phyloP scores from a whole-genome alignment of 2,329 filamentous ascomycete species.

The Setomelanomma holmii region DNA sequence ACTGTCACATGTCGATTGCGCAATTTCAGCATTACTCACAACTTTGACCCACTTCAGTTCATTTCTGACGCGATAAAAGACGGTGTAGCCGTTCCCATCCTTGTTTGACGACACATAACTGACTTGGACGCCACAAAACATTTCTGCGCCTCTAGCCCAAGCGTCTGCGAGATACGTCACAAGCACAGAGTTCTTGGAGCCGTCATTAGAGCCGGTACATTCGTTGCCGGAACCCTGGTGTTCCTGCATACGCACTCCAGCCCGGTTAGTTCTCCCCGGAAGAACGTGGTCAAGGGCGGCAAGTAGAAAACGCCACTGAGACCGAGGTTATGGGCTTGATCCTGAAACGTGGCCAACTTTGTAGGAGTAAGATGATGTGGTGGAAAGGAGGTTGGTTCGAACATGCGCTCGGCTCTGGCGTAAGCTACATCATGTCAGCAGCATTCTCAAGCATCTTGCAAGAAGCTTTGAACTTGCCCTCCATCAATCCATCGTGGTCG shows the following conservation, averaged over 20 bases:
- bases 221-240: constrained; percentile 69
- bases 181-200: constrained; percentile 70
- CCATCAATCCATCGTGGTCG: constrained; percentile 32
- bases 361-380: constrained; percentile 63
- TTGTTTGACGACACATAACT: constrained; percentile 65
- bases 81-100: constrained; percentile 61
- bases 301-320: constrained; percentile 62
- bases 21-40: too few relatives aligned
- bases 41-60: constrained; percentile 41
- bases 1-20: too few relatives aligned
- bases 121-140: constrained; percentile 74
- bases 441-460: constrained; percentile 4
- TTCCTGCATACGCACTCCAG: constrained; percentile 69
- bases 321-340: constrained; percentile 62
- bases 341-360: constrained; percentile 65
- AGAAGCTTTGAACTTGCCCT: too few relatives aligned
- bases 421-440: constrained; percentile 49
- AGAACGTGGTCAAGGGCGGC: constrained; percentile 69
- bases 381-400: constrained; percentile 67
- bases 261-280: constrained; percentile 66
- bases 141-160: constrained; percentile 75
- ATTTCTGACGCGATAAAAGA: constrained; percentile 58
- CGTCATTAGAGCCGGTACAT: constrained; percentile 70
- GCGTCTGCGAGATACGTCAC: constrained; percentile 73
- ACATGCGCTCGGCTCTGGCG: constrained; percentile 60